A percentile compares a stretch with the other conserved stretches of the same genome.
These are phyloP conservation scores for Xanthoconium separans DNA, from an alignment of 1,284 basidiomycete genomes.

Conservation along the genomic window DNA sequence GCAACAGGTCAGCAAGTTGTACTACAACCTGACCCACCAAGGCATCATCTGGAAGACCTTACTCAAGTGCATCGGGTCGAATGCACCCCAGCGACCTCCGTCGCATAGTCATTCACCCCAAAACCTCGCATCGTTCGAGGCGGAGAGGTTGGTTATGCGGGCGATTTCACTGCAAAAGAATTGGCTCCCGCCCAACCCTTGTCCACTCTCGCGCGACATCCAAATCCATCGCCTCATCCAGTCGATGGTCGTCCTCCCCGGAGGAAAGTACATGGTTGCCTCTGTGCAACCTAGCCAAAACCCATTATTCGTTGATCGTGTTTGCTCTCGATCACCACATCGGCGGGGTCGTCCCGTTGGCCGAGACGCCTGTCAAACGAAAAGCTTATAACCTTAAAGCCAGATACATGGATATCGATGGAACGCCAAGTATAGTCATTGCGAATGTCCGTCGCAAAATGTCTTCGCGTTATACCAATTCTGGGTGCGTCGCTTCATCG, in stretches of 20 bases:
- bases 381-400: constrained; percentile 63
- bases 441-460: constrained; percentile 46
- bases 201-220: constrained; percentile 37
- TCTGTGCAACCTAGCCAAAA: constrained; percentile 48
- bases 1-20: constrained; percentile 50
- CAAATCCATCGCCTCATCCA: constrained; percentile 46
- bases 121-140: constrained; percentile 51
- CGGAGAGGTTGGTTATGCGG: constrained; percentile 61
- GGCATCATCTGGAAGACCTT: constrained; percentile 69
- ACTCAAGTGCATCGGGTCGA: constrained; percentile 49
- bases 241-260: constrained; percentile 63
- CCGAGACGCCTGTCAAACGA: constrained; percentile 46
- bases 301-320: constrained; percentile 50
- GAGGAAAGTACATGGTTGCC: constrained; percentile 67
- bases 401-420: constrained; percentile 55
- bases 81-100: constrained; percentile 63
- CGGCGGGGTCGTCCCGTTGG: constrained; percentile 47
- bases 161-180: constrained; percentile 61
- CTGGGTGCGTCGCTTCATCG: constrained; percentile 27
- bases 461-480: constrained; percentile 26
- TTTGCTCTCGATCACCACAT: constrained; percentile 57
- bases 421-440: constrained; percentile 54
- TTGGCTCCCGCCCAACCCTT: constrained; percentile 47
- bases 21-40: constrained; percentile 62
- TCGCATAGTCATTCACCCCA: constrained; percentile 47